These are phyloP conservation scores for Pyrenochaeta sp. DNA, from an alignment of 2,329 filamentous ascomycete genomes.

Conservation along the genomic window DNA sequence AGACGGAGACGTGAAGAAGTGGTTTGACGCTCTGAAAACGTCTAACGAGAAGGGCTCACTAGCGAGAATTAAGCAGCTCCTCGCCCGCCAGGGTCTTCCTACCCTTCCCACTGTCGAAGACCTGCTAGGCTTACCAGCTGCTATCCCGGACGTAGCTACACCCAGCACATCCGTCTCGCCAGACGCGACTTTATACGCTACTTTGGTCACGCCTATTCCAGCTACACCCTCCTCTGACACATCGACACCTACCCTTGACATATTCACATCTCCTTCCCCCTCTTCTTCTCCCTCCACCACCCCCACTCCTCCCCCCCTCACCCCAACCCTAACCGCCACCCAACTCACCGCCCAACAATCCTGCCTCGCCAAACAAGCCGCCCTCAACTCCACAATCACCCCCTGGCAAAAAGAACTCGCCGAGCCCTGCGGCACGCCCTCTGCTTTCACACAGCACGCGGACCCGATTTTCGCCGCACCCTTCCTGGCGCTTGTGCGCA, in stretches of 20 bases:
- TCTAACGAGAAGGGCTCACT: not conserved
- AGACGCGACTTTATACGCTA: too few relatives aligned
- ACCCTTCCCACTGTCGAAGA: not conserved
- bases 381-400: not conserved
- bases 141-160: not conserved
- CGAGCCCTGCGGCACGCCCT: not conserved
- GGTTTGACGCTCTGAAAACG: not conserved
- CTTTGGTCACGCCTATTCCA: too few relatives aligned
- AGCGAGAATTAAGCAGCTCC: not conserved
- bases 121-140: not conserved
- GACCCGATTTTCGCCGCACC: not conserved
- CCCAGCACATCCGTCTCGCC: not conserved
- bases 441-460: not conserved
- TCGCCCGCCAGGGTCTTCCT: not conserved
- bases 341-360: not conserved
- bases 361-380: not conserved
- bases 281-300: not conserved
- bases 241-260: too few relatives aligned
- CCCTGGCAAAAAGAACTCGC: not conserved
- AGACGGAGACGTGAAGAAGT: not conserved
- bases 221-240: too few relatives aligned
- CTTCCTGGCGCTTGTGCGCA: not conserved
- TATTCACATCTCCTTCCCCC: too few relatives aligned
- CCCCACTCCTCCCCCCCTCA: not conserved
- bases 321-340: not conserved